A percentile compares a stretch with the other conserved stretches of the same genome.
These are phyloP conservation scores for Scopulariopsis brevicaulis DNA, from an alignment of 2,329 filamentous ascomycete species.

Conservation along the genomic window DNA sequence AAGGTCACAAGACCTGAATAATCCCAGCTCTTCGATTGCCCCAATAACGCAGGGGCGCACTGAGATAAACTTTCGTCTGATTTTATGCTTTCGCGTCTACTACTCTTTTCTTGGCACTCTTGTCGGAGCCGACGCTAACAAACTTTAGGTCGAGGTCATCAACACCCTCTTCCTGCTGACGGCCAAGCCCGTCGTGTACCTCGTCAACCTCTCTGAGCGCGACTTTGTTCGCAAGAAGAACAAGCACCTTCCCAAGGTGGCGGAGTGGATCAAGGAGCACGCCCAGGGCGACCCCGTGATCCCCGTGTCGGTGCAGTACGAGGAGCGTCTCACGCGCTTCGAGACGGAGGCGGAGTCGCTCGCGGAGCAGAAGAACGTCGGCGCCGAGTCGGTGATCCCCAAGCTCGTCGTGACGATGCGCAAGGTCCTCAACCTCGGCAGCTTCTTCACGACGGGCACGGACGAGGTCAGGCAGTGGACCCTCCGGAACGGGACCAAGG, in stretches of 20 bases:
- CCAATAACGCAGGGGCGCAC: slow-evolving; percentile 60
- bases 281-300: slow-evolving; percentile 82
- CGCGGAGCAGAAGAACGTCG: slow-evolving; percentile 82
- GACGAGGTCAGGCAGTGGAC: slow-evolving; percentile 99
- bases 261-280: slow-evolving; percentile 90
- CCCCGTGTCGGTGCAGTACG: slow-evolving; percentile 83
- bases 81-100: slow-evolving; percentile 10
- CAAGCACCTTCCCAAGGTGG: slow-evolving; percentile 91
- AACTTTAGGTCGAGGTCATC: slow-evolving; percentile 77
- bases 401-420: slow-evolving; percentile 93
- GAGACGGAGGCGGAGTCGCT: slow-evolving; percentile 64
- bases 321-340: slow-evolving; percentile 80
- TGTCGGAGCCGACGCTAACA: neutral
- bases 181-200: slow-evolving; percentile 92
- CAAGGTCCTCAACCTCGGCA: slow-evolving; percentile 76
- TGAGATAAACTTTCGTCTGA: slow-evolving; percentile 81
- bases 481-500: slow-evolving; percentile 89
- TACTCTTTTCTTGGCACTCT: neutral
- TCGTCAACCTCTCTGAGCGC: slow-evolving; percentile 93
- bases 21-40: slow-evolving; percentile 99
- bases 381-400: slow-evolving; percentile 77
- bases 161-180: slow-evolving; percentile 92
- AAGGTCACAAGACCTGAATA: slow-evolving; percentile 87
- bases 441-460: slow-evolving; percentile 93
- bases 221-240: slow-evolving; percentile 99